These are phyloP conservation scores for Cadophora gregata DNA, from an alignment of 2,329 filamentous ascomycete genomes.

Conservation along the genomic window DNA sequence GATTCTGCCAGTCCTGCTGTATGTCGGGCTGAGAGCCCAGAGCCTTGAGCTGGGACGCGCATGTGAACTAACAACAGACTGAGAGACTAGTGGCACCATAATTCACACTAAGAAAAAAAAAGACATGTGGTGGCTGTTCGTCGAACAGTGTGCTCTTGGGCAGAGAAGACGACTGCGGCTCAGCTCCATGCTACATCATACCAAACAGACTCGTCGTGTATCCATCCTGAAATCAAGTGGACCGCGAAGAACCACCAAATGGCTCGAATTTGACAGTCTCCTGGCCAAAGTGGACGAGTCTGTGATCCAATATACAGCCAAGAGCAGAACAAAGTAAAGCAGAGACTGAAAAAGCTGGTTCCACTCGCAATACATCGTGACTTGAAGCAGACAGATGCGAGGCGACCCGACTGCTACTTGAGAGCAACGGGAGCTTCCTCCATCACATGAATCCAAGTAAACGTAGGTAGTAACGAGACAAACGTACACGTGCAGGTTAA, in stretches of 20 bases:
- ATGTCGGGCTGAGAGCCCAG: not conserved
- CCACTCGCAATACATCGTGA: not conserved
- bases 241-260: not conserved
- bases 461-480: not conserved
- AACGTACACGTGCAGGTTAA: too few species aligned
- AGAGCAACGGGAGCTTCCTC: not conserved
- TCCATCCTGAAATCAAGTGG: too few species aligned
- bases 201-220: too few species aligned
- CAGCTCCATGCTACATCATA: too few species aligned
- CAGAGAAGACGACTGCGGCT: too few species aligned
- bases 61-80: not conserved
- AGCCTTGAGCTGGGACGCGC: not conserved
- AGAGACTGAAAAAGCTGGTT: not conserved
- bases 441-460: not conserved
- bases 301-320: not conserved
- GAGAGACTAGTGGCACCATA: not conserved
- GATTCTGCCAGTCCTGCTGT: not conserved
- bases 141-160: too few species aligned
- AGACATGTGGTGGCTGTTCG: not conserved
- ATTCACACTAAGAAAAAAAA: not conserved
- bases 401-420: conserved; percentile 1
- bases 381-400: not conserved
- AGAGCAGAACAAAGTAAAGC: not conserved
- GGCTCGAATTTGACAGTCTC: not conserved
- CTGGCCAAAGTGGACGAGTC: not conserved